phyloP scores from a whole-genome alignment of 225 moss, liverwort and hornwort genomes.

The Antitrichia curtipendula region DNA sequence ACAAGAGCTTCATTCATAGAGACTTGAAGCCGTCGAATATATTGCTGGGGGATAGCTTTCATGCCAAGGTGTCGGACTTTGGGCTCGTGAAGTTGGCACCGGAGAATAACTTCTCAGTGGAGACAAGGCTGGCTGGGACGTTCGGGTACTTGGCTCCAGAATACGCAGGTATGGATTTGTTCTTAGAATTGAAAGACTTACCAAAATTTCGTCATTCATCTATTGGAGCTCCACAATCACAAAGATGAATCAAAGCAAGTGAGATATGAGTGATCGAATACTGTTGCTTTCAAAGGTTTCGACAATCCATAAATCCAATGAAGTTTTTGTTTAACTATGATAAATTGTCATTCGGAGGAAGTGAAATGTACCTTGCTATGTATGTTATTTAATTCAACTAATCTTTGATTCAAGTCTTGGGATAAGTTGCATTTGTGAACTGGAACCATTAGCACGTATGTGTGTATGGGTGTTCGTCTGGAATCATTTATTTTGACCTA shows the following conservation, averaged over 20 bases:
- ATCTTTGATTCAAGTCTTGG: not conserved
- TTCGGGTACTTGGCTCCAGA: conserved; percentile 97
- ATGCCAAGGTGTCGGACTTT: conserved; percentile 91
- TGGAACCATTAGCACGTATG: not conserved
- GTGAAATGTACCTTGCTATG: not conserved
- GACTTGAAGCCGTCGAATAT: conserved; percentile 93
- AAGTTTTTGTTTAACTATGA: not conserved
- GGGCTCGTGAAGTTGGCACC: conserved; percentile 89
- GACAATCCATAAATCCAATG: not conserved
- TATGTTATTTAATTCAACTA: too few species aligned
- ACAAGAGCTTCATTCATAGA: conserved; percentile 88
- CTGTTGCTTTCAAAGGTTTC: not conserved
- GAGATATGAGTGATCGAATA: not conserved
- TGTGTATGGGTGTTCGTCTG: not conserved
- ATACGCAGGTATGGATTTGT: conserved; percentile 46
- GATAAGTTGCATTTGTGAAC: not conserved
- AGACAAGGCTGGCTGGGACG: conserved; percentile 83
- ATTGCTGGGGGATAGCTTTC: conserved; percentile 67
- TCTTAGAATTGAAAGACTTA: too few species aligned
- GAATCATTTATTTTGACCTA: too few species aligned
- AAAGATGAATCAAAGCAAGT: not conserved
- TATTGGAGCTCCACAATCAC: not conserved
- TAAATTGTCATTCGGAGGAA: not conserved
- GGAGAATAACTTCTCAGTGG: conserved; percentile 87
- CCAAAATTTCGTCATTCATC: too few species aligned